These are phyloP conservation scores for Sisymbrium altissimum DNA, from an alignment of 345 rosid species.

Conservation along the genomic window DNA sequence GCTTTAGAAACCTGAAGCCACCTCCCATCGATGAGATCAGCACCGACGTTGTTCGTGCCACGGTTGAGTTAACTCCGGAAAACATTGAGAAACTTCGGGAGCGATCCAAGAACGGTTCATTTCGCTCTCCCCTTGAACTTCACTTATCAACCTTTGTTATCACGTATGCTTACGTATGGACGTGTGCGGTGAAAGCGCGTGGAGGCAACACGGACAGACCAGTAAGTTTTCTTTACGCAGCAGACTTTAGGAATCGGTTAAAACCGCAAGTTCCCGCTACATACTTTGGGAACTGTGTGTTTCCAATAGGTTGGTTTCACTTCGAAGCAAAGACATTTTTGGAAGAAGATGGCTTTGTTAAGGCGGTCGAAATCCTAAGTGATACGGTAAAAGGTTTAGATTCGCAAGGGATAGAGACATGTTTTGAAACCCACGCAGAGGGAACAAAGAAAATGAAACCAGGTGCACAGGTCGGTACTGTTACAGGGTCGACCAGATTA, in stretches of 20 bases:
- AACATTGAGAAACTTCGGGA: conserved; percentile 23
- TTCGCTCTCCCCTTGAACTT: neutral
- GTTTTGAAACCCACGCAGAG: neutral
- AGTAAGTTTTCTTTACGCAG: neutral
- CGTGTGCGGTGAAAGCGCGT: conserved; percentile 23
- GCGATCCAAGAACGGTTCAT: neutral
- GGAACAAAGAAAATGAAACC: neutral
- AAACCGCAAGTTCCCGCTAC: conserved; percentile 28
- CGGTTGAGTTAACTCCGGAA: conserved; percentile 25
- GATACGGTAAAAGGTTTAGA: neutral
- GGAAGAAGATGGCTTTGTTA: conserved; percentile 12
- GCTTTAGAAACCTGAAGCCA: neutral
- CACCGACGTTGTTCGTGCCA: conserved; percentile 4
- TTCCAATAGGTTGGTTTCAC: neutral
- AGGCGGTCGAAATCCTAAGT: neutral
- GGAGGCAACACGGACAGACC: neutral
- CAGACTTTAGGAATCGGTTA: conserved; percentile 33
- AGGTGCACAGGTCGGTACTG: neutral
- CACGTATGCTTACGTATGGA: conserved; percentile 14
- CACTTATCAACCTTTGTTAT: conserved; percentile 34
- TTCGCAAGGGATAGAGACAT: neutral
- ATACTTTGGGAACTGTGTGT: conserved; percentile 41
- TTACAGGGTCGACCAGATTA: neutral
- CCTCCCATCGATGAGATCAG: neutral
- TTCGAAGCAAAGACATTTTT: neutral